A percentile compares a stretch with the other conserved stretches of the same genome.
Evolutionary conservation across 2,329 filamentous ascomycete species (phyloP).

Genomic region (Phyllosticta citrichinensis): DNA sequence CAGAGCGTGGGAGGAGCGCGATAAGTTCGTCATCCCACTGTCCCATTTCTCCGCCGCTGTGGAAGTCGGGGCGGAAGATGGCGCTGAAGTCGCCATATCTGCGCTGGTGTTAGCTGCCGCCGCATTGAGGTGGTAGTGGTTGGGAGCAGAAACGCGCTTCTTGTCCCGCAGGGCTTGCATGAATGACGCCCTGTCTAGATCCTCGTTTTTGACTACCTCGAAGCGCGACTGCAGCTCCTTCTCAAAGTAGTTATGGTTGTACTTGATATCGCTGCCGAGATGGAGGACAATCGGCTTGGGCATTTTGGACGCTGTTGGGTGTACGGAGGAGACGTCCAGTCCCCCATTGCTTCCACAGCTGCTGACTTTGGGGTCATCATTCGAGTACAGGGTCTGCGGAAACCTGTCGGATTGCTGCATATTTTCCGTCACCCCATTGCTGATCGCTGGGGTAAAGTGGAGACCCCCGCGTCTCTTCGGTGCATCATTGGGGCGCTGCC

Average conservation of each 20-base stretch:
- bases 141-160: background rate
- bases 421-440: background rate
- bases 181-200: slow-evolving; percentile 23
- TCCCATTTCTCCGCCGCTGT: slow-evolving; percentile 15
- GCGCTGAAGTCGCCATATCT: slow-evolving; percentile 13
- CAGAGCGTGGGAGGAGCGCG: slow-evolving; percentile 9
- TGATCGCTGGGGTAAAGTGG: background rate
- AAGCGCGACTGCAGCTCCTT: slow-evolving; percentile 32
- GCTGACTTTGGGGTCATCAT: background rate
- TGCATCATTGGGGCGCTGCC: background rate
- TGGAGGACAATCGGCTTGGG: slow-evolving; percentile 31
- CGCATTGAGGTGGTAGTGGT: background rate
- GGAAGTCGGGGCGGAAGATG: slow-evolving; percentile 14
- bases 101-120: background rate
- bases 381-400: background rate
- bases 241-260: slow-evolving; percentile 35
- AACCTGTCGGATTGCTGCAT: background rate
- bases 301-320: slow-evolving; percentile 2
- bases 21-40: slow-evolving; percentile 14
- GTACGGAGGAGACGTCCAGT: background rate
- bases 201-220: slow-evolving; percentile 30
- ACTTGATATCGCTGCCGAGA: slow-evolving; percentile 39
- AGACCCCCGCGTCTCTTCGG: background rate
- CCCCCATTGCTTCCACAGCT: too few relatives aligned
- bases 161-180: slow-evolving; percentile 11